Evolutionary conservation across 352 stramenopile genomes (phyloP).

Genomic region (Phytophthora capsici): DNA sequence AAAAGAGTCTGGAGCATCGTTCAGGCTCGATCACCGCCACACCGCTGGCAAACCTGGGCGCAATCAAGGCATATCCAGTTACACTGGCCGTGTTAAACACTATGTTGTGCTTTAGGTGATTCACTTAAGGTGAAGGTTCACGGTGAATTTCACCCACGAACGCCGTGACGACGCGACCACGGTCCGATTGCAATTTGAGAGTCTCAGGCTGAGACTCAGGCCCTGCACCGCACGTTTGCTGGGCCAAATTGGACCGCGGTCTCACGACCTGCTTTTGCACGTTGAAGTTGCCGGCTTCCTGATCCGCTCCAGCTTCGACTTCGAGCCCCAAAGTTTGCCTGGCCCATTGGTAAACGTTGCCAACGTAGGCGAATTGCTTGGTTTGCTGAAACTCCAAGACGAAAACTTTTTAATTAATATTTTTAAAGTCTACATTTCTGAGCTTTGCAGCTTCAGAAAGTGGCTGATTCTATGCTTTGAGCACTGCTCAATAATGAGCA

Average conservation of each 20-base stretch:
- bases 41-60: not conserved
- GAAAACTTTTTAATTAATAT: too few species aligned
- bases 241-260: not conserved
- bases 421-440: slow-evolving; percentile 1
- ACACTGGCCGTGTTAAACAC: slow-evolving; percentile 11
- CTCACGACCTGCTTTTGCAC: slow-evolving; percentile 19
- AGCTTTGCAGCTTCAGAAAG: slow-evolving; percentile 21
- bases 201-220: too few species aligned
- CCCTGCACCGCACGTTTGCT: not conserved
- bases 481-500: slow-evolving; percentile 1
- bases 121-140: too few species aligned
- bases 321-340: too few species aligned
- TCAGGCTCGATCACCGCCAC: too few species aligned
- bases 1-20: too few species aligned
- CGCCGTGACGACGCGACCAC: too few species aligned
- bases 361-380: too few species aligned
- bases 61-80: not conserved
- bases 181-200: too few species aligned
- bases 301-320: slow-evolving; percentile 1
- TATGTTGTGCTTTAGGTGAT: slow-evolving; percentile 9
- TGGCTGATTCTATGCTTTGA: not conserved
- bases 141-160: too few species aligned
- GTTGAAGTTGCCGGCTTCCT: slow-evolving; percentile 18
- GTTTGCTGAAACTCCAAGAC: too few species aligned
- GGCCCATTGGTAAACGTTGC: too few species aligned